A percentile compares a stretch with the other conserved stretches of the same genome.
phyloP scores from a whole-genome alignment of 176 grass and related monocot genomes.

The Otatea glauca region DNA sequence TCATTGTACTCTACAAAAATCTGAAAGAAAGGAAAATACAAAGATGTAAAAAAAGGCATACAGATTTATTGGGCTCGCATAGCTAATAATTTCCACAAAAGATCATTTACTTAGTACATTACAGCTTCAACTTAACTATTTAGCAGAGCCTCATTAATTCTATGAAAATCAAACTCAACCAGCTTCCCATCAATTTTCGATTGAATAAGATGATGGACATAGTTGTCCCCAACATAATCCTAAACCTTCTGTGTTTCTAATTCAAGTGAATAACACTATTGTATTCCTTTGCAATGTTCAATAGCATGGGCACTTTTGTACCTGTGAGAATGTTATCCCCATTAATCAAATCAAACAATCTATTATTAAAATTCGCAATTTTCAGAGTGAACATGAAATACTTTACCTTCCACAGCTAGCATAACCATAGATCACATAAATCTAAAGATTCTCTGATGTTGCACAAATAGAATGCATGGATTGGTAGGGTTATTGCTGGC shows the following conservation, averaged over 20 bases:
- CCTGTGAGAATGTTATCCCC: slow-evolving; percentile 42
- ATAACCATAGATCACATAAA: slow-evolving; percentile 92
- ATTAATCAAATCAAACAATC: slow-evolving; percentile 33
- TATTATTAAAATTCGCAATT: slow-evolving; percentile 30
- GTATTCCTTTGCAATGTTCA: slow-evolving; percentile 81
- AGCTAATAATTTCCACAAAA: slow-evolving; percentile 33
- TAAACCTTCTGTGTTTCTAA: slow-evolving; percentile 95
- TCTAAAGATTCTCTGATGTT: slow-evolving; percentile 84
- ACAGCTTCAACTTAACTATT: slow-evolving; percentile 95
- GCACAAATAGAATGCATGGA: slow-evolving; percentile 47
- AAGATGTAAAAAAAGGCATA: background rate
- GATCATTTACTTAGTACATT: slow-evolving; percentile 57
- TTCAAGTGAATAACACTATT: slow-evolving; percentile 97
- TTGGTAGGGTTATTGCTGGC: too few relatives aligned
- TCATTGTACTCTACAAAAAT: slow-evolving; percentile 90
- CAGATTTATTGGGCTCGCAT: slow-evolving; percentile 6
- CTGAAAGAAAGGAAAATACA: slow-evolving; percentile 52
- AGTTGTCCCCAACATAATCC: slow-evolving; percentile 98
- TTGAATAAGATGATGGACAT: slow-evolving; percentile 94
- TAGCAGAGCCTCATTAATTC: slow-evolving; percentile 77
- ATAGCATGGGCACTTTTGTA: slow-evolving; percentile 90
- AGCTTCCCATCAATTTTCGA: slow-evolving; percentile 97
- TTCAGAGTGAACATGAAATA: slow-evolving; percentile 33
- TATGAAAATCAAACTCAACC: slow-evolving; percentile 77
- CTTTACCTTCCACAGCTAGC: slow-evolving; percentile 92